Conservation (phyloP, 768 basidiomycete genomes). For the Clitopilus hobsonii region DNA sequence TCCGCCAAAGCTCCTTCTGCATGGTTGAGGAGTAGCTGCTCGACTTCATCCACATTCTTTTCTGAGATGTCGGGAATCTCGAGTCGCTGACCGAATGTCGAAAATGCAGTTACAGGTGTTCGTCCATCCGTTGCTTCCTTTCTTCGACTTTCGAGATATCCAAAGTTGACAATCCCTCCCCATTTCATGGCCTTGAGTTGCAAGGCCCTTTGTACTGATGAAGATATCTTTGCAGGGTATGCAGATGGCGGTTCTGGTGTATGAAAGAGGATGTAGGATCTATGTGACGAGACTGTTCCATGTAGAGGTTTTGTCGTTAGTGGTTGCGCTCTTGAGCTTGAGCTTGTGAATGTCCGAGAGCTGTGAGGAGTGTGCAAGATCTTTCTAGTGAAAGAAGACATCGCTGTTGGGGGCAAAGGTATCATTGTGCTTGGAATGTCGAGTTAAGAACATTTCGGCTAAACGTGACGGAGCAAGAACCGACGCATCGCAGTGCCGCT, state of each 20-base stretch:
- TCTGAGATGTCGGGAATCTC: slow-evolving; percentile 44
- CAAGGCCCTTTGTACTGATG: slow-evolving; percentile 47
- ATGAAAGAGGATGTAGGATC: slow-evolving; percentile 53
- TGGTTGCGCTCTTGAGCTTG: not conserved
- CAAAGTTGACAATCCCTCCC: slow-evolving; percentile 59
- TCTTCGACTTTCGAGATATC: slow-evolving; percentile 33
- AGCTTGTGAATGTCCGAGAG: not conserved
- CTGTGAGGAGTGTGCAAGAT: not conserved
- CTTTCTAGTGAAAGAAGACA: not conserved
- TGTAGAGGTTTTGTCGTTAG: not conserved
- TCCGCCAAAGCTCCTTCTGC: slow-evolving; percentile 10
- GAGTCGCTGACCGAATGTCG: slow-evolving; percentile 37
- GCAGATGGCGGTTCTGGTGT: slow-evolving; percentile 39
- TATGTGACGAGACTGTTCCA: slow-evolving; percentile 51
- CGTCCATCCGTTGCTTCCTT: not conserved
- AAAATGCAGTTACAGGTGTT: slow-evolving; percentile 49
- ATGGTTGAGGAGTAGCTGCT: slow-evolving; percentile 27
- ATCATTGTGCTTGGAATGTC: not conserved
- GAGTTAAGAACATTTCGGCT: not conserved
- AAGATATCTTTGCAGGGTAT: slow-evolving; percentile 43
- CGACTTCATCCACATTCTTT: slow-evolving; percentile 47
- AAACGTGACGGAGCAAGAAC: not conserved
- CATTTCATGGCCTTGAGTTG: slow-evolving; percentile 37
- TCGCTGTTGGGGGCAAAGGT: not conserved
- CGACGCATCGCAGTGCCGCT: not conserved